phyloP scores from a whole-genome alignment of 2,329 filamentous ascomycete genomes.

The Dactylellina leptospora region DNA sequence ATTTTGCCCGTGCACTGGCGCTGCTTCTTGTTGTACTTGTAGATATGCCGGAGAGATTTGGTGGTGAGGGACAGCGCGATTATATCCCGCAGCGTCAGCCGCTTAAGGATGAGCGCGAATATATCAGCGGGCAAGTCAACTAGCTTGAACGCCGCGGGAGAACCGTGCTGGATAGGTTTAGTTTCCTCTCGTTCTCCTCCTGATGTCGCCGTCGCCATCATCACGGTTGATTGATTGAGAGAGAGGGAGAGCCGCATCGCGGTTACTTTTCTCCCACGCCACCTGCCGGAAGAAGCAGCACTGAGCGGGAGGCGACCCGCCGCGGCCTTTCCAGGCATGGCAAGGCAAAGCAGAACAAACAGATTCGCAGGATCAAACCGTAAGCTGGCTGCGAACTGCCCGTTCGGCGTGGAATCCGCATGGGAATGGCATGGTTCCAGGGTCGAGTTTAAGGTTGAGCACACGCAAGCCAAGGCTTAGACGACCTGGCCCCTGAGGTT shows the following conservation, averaged over 20 bases:
- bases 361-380: too few relatives aligned
- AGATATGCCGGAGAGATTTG: conserved; percentile 28
- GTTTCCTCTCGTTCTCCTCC: too few relatives aligned
- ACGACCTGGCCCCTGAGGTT: conserved; percentile 16
- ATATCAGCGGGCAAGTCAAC: conserved; percentile 30
- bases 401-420: neutral
- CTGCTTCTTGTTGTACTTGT: neutral
- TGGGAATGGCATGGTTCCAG: conserved; percentile 11
- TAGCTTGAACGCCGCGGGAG: conserved; percentile 3
- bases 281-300: neutral
- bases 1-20: neutral
- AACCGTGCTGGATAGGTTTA: neutral
- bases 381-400: neutral
- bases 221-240: too few relatives aligned
- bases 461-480: conserved; percentile 38
- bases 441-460: conserved; percentile 32
- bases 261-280: neutral
- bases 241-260: neutral
- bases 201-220: neutral
- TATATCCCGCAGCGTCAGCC: conserved; percentile 17
- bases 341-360: neutral
- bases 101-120: conserved; percentile 17
- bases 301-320: neutral
- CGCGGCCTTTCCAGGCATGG: too few relatives aligned
- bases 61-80: conserved; percentile 30